Base-by-base conservation (phyloP, 257 asterid genomes). In the Lycium barbarum region DNA sequence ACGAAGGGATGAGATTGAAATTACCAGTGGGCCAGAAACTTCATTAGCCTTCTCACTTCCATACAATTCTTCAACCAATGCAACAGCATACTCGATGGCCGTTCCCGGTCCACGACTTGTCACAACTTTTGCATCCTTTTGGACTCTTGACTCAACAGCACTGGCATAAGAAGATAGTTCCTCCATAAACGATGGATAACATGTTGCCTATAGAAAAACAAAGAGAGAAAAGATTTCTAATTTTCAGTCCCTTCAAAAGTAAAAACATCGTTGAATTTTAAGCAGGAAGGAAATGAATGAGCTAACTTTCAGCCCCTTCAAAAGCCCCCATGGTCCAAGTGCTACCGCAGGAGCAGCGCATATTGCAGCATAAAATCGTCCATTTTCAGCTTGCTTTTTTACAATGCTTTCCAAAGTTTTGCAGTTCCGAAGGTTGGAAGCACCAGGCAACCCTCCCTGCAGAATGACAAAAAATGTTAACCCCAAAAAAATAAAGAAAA, bases 81-180 rank as follows among this genome's bases (percentile, higher is more conserved):
- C 91, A 88, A 96, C 92, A 73, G 94, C 88, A 86, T 92, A 96
- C 93, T 96, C 99, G 90, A 96, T 90, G 53, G 94, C 84, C 13
- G 99, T 96, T 79, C 98, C 99, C 40, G 98, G 98, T 78, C 98
- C 99, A 86, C 95, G 95, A 89, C 98, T 96, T 7, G 99, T 96
- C 87, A 96, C 94, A 84, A 93, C 94, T 76, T 91, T 93, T 4
- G 94, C 97, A 90, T 96, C 98, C 88, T 90, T 84, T 87, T 93
- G 98, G 73, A 96, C 98, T 87, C 98, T 91, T 65, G 97, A 94
- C 87, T 93, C 99, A 76, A 91, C 94, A 74, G 95, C 91, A 87
- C 88, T 87, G 71, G 94, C 94, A 83, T 93, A 66, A 66, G 97
- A 89, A 13, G 95, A 88, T 79, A 96, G 86, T 82, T 90, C 93